Conservation (phyloP, 371 early-diverging fungal species). For the Sporodiniella umbellata region DNA sequence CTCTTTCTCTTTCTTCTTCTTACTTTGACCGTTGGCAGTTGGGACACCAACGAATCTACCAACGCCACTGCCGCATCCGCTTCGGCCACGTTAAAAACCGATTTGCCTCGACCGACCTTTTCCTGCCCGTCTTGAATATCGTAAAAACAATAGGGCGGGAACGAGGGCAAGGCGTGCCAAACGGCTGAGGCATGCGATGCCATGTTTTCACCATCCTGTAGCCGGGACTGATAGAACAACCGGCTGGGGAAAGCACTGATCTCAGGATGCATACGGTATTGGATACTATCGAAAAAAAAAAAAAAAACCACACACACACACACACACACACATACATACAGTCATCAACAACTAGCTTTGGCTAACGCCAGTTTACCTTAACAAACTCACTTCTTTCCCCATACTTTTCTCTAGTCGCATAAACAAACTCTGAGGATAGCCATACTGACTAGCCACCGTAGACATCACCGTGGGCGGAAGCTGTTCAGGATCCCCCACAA, state of each 20-base stretch:
- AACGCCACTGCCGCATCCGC: conserved; percentile 72
- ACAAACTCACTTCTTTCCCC: conserved; percentile 65
- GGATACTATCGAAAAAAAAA: conserved; percentile 68
- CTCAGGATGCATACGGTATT: conserved; percentile 97
- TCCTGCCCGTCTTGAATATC: conserved; percentile 75
- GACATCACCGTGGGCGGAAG: conserved; percentile 94
- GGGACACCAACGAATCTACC: conserved; percentile 55
- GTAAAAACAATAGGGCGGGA: conserved; percentile 80
- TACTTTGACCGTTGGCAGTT: conserved; percentile 59
- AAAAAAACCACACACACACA: no score
- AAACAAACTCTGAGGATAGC: conserved; percentile 91
- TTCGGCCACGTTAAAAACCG: conserved; percentile 82
- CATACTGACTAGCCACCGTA: conserved; percentile 60
- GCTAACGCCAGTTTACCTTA: conserved; percentile 46
- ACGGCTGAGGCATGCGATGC: conserved; percentile 52
- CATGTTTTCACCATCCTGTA: conserved; percentile 81
- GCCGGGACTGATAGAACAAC: conserved; percentile 76
- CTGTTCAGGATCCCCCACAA: conserved; percentile 99
- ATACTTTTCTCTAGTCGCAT: conserved; percentile 69
- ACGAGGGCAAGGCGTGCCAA: conserved; percentile 73
- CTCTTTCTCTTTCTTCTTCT: not conserved
- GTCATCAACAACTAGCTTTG: not conserved
- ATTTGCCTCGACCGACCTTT: conserved; percentile 60
- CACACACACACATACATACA: no score
- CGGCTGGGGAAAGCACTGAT: conserved; percentile 84